phyloP scores from a whole-genome alignment of 1,284 basidiomycete genomes.

The Moesziomyces sp. region DNA sequence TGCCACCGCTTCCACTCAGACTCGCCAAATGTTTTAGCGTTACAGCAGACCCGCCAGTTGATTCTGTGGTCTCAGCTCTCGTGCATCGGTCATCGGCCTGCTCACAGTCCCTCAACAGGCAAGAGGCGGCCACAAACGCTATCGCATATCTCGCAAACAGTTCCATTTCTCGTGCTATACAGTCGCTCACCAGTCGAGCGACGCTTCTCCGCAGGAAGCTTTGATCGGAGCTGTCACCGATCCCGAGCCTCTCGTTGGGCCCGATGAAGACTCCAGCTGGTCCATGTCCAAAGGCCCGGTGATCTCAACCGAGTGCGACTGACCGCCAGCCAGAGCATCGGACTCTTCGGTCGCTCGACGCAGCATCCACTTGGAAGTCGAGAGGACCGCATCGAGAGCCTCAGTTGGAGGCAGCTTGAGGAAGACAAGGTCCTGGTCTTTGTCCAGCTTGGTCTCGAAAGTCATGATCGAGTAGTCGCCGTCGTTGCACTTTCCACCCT shows the following conservation, averaged over 20 bases:
- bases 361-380: constrained; percentile 76
- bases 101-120: too few species aligned
- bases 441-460: constrained; percentile 74
- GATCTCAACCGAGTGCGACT: constrained; percentile 46
- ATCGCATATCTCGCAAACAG: too few species aligned
- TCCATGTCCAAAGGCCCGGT: constrained; percentile 43
- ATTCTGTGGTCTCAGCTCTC: too few species aligned
- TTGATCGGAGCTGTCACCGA: constrained; percentile 16
- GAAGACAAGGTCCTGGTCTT: constrained; percentile 70
- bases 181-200: constrained; percentile 36
- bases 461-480: constrained; percentile 75
- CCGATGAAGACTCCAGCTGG: constrained; percentile 13
- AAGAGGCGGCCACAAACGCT: too few species aligned
- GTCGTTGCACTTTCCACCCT: constrained; percentile 76
- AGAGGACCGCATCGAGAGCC: constrained; percentile 76
- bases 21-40: too few species aligned
- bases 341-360: constrained; percentile 59
- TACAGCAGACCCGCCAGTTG: too few species aligned
- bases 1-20: too few species aligned
- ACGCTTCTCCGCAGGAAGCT: constrained; percentile 39
- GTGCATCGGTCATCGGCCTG: too few species aligned
- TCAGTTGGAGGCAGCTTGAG: constrained; percentile 73
- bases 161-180: too few species aligned
- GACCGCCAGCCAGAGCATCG: constrained; percentile 46
- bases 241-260: constrained; percentile 3